Conservation (phyloP, 148 eudicot species). For the Drosera capensis region DNA sequence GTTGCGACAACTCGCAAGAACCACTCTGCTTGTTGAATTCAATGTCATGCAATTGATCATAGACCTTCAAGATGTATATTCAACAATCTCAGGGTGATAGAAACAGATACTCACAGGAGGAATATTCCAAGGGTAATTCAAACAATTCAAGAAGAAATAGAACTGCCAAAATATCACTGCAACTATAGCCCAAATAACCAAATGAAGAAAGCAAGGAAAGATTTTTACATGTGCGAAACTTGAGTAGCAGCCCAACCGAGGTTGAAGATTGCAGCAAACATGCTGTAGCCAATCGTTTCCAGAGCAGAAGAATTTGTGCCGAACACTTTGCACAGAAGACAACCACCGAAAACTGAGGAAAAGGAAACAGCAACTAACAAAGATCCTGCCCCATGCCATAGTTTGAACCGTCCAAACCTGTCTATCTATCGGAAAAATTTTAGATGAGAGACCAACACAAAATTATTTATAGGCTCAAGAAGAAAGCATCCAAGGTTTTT, state of each 20-base stretch:
- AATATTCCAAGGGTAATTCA: too few relatives aligned
- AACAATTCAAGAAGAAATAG: too few relatives aligned
- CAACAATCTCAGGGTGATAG: too few relatives aligned
- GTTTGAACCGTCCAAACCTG: constrained; percentile 82
- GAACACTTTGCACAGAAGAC: constrained; percentile 67
- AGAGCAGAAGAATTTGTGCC: constrained; percentile 47
- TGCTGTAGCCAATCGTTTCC: constrained; percentile 76
- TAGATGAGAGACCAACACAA: too few relatives aligned
- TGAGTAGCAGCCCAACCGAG: constrained; percentile 95
- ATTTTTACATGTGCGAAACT: constrained; percentile 86
- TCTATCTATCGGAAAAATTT: constrained; percentile 92
- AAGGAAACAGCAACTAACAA: constrained; percentile 76
- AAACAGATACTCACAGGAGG: too few relatives aligned
- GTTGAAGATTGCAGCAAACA: constrained; percentile 79
- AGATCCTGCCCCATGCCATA: constrained; percentile 94
- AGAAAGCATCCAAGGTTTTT: too few relatives aligned
- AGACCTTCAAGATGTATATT: constrained; percentile 77
- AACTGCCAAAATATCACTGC: background rate
- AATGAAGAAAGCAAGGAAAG: constrained; percentile 3
- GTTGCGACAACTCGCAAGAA: constrained; percentile 82
- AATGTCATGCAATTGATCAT: constrained; percentile 95
- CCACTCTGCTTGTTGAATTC: constrained; percentile 83
- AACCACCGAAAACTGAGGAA: constrained; percentile 96
- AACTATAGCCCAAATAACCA: too few relatives aligned
- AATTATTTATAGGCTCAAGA: constrained; percentile 3